Evolutionary conservation across 176 grass and related monocot species (phyloP).

Genomic region (Aegilops bicornis): DNA sequence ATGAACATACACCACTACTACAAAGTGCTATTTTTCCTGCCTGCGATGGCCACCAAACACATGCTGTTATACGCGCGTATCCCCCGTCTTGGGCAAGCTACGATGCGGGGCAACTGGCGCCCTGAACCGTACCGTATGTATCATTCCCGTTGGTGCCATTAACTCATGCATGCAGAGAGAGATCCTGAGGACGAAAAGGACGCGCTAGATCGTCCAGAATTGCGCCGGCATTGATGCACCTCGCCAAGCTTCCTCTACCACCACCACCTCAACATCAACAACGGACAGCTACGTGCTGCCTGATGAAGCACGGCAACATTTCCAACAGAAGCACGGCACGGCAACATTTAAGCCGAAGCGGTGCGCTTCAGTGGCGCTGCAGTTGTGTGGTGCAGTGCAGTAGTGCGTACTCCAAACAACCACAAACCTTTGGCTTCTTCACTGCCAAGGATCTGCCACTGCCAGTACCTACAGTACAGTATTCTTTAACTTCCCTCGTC

Average conservation of each 20-base stretch:
- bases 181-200: not conserved
- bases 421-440: constrained; percentile 30
- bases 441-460: constrained; percentile 17
- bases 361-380: not conserved
- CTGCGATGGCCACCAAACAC: not conserved
- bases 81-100: not conserved
- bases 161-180: not conserved
- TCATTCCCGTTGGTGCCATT: not conserved
- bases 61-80: not conserved
- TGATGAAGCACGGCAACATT: not conserved
- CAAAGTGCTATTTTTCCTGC: too few relatives aligned
- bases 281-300: not conserved
- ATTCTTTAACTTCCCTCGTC: not conserved
- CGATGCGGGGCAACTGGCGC: not conserved
- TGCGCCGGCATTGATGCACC: not conserved
- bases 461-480: not conserved
- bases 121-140: not conserved
- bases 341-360: constrained; percentile 23
- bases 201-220: not conserved
- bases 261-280: not conserved
- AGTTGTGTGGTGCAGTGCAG: too few relatives aligned
- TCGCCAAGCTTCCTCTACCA: not conserved
- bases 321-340: constrained; percentile 15
- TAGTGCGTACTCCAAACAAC: not conserved
- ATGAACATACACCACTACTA: too few relatives aligned